Evolutionary conservation across 768 basidiomycete genomes (phyloP).

Genomic region (Polyporus arcularius): DNA sequence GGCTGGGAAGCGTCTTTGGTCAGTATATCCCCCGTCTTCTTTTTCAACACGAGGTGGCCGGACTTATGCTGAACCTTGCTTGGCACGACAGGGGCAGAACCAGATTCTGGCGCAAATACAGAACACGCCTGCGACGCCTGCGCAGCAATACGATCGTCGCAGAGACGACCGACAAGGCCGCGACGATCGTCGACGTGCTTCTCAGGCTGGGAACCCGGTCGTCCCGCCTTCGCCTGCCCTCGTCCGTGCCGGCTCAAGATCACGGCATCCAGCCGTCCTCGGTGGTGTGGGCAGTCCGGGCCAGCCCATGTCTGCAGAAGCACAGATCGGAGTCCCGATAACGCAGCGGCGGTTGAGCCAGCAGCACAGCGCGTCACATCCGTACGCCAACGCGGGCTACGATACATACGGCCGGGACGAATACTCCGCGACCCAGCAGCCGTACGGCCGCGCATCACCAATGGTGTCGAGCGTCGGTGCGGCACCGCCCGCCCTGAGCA

Average conservation of each 20-base stretch:
- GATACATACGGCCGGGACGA: conserved; percentile 61
- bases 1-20: conserved; percentile 91
- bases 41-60: neutral
- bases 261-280: conserved; percentile 58
- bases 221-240: conserved; percentile 78
- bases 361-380: conserved; percentile 55
- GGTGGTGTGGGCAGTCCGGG: conserved; percentile 49
- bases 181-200: conserved; percentile 69
- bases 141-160: conserved; percentile 53
- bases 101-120: conserved; percentile 69
- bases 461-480: conserved; percentile 75
- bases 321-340: conserved; percentile 73
- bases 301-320: conserved; percentile 71
- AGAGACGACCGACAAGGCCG: conserved; percentile 59
- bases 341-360: conserved; percentile 49
- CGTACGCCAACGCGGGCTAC: conserved; percentile 70
- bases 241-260: conserved; percentile 74
- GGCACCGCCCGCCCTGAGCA: conserved; percentile 71
- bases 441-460: conserved; percentile 78
- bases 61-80: conserved; percentile 3
- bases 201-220: conserved; percentile 55
- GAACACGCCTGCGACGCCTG: conserved; percentile 45
- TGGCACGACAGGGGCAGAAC: conserved; percentile 51
- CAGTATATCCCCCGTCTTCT: conserved; percentile 30
- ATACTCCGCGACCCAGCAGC: conserved; percentile 49